Conservation (phyloP, 306 rosid species). For the Trichosanthes truncata region DNA sequence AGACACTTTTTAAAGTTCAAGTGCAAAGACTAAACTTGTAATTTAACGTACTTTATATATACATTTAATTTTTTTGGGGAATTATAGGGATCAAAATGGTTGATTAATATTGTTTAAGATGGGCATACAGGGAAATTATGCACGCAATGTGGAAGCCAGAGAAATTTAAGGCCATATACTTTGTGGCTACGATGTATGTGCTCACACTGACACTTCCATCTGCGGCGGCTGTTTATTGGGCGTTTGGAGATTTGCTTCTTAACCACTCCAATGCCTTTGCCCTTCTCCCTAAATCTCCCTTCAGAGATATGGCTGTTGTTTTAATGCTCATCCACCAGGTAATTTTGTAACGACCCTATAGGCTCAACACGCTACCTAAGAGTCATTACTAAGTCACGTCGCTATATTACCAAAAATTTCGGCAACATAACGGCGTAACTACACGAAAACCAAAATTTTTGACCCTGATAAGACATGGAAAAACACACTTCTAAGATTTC, state of each 20-base stretch:
- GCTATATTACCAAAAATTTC: too few relatives aligned
- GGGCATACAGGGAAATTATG: slow-evolving; percentile 73
- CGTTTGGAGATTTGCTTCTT: slow-evolving; percentile 93
- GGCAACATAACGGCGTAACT: too few relatives aligned
- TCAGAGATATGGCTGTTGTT: slow-evolving; percentile 79
- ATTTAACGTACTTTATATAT: too few relatives aligned
- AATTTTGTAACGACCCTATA: too few relatives aligned
- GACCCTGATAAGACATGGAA: too few relatives aligned
- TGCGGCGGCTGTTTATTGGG: slow-evolving; percentile 93
- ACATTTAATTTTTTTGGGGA: background rate
- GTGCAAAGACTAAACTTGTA: too few relatives aligned
- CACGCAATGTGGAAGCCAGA: slow-evolving; percentile 99
- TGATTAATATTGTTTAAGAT: background rate
- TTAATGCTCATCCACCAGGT: slow-evolving; percentile 96
- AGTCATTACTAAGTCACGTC: too few relatives aligned
- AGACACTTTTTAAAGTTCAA: too few relatives aligned
- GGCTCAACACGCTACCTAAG: too few relatives aligned
- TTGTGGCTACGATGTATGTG: slow-evolving; percentile 71
- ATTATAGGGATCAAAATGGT: too few relatives aligned
- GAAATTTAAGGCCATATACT: slow-evolving; percentile 80
- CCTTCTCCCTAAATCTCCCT: slow-evolving; percentile 73
- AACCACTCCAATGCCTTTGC: slow-evolving; percentile 92
- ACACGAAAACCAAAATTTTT: too few relatives aligned
- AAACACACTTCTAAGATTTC: too few relatives aligned
- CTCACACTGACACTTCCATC: slow-evolving; percentile 94